phyloP scores from a whole-genome alignment of 202 grass and related monocot species.

The Bolboschoenoplectus hybrid region DNA sequence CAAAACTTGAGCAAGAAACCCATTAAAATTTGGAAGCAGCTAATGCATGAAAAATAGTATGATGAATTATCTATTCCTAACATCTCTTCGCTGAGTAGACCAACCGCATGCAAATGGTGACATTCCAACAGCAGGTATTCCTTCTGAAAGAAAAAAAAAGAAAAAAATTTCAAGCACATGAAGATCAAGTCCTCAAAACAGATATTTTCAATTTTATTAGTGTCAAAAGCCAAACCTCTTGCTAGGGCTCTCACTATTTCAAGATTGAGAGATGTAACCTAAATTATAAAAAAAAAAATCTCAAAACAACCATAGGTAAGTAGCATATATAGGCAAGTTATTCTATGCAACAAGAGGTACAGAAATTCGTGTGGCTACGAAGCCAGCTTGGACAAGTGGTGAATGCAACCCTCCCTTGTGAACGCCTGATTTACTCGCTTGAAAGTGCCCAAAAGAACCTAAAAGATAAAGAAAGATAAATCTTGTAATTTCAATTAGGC shows the following conservation, averaged over 20 bases:
- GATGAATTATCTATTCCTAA: slow-evolving; percentile 49
- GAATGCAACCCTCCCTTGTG: slow-evolving; percentile 86
- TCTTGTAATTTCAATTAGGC: not conserved
- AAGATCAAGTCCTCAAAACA: not conserved
- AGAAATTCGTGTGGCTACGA: slow-evolving; percentile 96
- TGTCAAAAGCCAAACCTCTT: slow-evolving; percentile 58
- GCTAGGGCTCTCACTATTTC: slow-evolving; percentile 92
- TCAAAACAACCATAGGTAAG: slow-evolving; percentile 17
- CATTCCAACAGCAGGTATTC: slow-evolving; percentile 93
- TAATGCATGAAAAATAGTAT: slow-evolving; percentile 18
- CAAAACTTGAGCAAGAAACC: slow-evolving; percentile 15
- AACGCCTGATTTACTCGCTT: slow-evolving; percentile 90
- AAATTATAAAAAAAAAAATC: slow-evolving; percentile 35
- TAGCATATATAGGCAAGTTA: slow-evolving; percentile 25
- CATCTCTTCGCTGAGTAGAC: slow-evolving; percentile 82
- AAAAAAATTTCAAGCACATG: not conserved
- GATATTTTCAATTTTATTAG: not conserved
- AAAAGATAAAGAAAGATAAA: slow-evolving; percentile 14
- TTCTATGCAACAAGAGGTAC: slow-evolving; percentile 47
- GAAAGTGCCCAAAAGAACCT: slow-evolving; percentile 99
- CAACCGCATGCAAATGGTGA: slow-evolving; percentile 97
- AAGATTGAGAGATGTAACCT: slow-evolving; percentile 97
- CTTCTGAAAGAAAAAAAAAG: slow-evolving; percentile 62
- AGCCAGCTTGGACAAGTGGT: slow-evolving; percentile 82
- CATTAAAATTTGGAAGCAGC: slow-evolving; percentile 24